Base-by-base conservation (phyloP, 352 stramenopile genomes). In the Phytophthora syringae region DNA sequence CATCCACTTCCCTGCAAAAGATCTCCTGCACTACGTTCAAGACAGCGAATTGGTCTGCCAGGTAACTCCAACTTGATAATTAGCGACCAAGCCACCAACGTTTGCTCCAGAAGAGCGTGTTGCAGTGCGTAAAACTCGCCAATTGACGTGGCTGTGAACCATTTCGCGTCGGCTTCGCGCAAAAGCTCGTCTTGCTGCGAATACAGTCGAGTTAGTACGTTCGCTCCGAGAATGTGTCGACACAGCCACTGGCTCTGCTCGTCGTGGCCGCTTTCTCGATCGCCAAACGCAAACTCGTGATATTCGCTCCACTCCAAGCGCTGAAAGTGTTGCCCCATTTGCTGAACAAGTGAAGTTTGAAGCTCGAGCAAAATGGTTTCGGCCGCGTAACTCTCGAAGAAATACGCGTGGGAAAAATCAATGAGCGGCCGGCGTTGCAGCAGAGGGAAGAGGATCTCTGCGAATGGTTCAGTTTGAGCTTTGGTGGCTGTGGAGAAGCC, bases 391-490 rank as follows among this genome's bases (percentile, higher is more conserved):
- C 80, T 89, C 42, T 89, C 80, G 39, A 75, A 80, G 52, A 89
- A 88, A 52, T 91, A 91, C 9, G 57, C 52, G 20, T 87, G 61
- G 2, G 77, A 65, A 16, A 84, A 83, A 37, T 89, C 82, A 10
- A 91, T 49, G 7, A 80, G 52, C 6, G 80, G 70, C 1, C 76
- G 67, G 15, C 40, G 58, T 28, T 76, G 67, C 5, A 87, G 39
- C 1, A 78, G 6, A 13, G 57, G 58, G 0, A 61, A 24, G 20
- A 85, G 7, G 3, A 72, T 62, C 18, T 54, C 56, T 6, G 40
- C 30, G 15, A 60, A 61, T 20, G 49, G 24, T 12, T 67, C 59
- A 24, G 12, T 27, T 20, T 63, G 27, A 24, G 11, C 12, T 32
- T 60, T 37, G 5, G 3, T 4, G 13, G 16, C 11, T 37, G 39